Percentiles rank a stretch among this genome's conserved stretches.
Conservation (phyloP, 2,329 filamentous ascomycete species). For the Paraconiothyrium sp. region DNA sequence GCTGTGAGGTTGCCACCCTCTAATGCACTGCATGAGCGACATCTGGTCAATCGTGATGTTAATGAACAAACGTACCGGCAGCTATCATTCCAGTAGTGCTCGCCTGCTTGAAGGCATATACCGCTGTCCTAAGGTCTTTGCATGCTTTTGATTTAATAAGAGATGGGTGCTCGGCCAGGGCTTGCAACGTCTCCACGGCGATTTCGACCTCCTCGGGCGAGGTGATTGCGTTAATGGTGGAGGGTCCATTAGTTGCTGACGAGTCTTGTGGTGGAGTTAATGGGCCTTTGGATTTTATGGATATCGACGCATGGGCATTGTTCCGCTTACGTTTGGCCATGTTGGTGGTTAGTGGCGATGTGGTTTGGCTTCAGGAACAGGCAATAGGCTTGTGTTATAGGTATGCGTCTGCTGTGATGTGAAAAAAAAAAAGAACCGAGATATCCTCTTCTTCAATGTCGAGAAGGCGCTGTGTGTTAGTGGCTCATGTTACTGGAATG, state of each 20-base stretch:
- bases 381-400: not conserved
- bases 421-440: not conserved
- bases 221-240: conserved; percentile 63
- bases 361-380: not conserved
- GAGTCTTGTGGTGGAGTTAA: conserved; percentile 40
- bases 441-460: not conserved
- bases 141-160: conserved; percentile 75
- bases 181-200: conserved; percentile 69
- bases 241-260: conserved; percentile 51
- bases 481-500: not conserved
- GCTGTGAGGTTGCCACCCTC: conserved; percentile 71
- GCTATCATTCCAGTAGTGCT: conserved; percentile 73
- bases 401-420: not conserved
- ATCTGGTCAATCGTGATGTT: not conserved
- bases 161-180: conserved; percentile 66
- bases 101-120: conserved; percentile 74
- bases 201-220: conserved; percentile 73
- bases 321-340: conserved; percentile 45
- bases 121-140: conserved; percentile 71
- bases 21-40: conserved; percentile 34
- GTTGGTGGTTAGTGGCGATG: not conserved
- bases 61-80: conserved; percentile 49
- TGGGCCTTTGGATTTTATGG: conserved; percentile 35
- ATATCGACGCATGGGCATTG: conserved; percentile 28
- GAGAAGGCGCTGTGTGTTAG: not conserved